These are phyloP conservation scores for Boletus calvinii DNA, from an alignment of 1,284 basidiomycete genomes.

Conservation along the genomic window DNA sequence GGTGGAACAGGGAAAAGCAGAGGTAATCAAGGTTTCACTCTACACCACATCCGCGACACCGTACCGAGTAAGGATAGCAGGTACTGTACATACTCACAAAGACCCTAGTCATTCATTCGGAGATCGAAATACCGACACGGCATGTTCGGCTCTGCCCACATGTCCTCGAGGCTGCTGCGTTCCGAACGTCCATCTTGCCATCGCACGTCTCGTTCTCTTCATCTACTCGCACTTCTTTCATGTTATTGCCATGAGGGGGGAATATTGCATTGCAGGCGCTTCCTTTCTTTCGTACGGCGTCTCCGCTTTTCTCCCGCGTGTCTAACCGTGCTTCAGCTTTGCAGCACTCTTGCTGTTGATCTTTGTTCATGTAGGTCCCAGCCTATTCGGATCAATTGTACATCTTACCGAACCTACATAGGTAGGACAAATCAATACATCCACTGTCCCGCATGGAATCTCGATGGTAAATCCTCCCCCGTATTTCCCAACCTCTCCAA, in stretches of 20 bases:
- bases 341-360: conserved; percentile 68
- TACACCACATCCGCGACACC: conserved; percentile 11
- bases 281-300: conserved; percentile 64
- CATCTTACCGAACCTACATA: conserved; percentile 40
- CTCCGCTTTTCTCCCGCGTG: conserved; percentile 9
- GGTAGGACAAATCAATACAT: conserved; percentile 81
- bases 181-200: conserved; percentile 22
- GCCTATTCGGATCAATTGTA: conserved; percentile 16
- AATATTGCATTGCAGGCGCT: conserved; percentile 67
- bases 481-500: background rate
- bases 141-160: conserved; percentile 21
- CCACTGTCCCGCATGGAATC: conserved; percentile 65
- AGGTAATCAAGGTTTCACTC: conserved; percentile 15
- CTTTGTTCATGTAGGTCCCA: conserved; percentile 67
- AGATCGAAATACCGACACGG: conserved; percentile 3
- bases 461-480: conserved; percentile 54
- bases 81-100: too few species aligned
- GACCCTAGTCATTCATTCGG: conserved; percentile 17
- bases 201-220: conserved; percentile 18
- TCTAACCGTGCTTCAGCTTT: conserved; percentile 46
- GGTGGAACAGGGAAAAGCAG: background rate
- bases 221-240: conserved; percentile 22
- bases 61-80: background rate
- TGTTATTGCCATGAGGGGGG: conserved; percentile 56
- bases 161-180: conserved; percentile 30